Evolutionary conservation across 1,284 basidiomycete genomes (phyloP), one percentile per base, ranked within the genome.

Genomic region (Boletus hoseneyae): DNA sequence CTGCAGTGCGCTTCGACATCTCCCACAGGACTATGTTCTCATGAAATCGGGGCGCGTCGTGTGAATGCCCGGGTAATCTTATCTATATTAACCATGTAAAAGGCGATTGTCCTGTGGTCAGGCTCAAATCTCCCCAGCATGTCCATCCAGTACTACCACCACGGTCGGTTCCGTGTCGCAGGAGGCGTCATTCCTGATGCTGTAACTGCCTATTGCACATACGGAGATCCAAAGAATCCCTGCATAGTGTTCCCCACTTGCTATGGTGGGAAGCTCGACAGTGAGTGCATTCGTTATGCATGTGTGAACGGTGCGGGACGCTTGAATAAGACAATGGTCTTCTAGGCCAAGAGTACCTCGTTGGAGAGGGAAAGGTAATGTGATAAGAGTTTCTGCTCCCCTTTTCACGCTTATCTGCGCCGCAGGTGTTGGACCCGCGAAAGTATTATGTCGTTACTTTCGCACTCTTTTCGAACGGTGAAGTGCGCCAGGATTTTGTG

Each of bases 361-460:
- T 82, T 27, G 80, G 79, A 13, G 65, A 72, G 44, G 73, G 71
- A 53, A 80, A 79, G 66, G 75, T 70, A 49, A 38, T n/a, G 13
- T 16, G 25, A 46, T 39, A 32, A 34, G 34, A 36, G 9, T 38
- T 19, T 34, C 27, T 30, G 29, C 29, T 11, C 33, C 32, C 18
- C 42, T 34, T 42, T 34, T 12, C n/a, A 32, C 3, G 12, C 53
- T 52, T 12, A 53, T 27, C 21, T 15, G n/a, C 3, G 7, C 33
- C 30, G 13, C 47, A 77, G 75, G 73, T 71, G 23, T 62, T 82
- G 30, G 71, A 80, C 57, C 72, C 80, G 3, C 62, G 56, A 11
- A 74, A 75, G 53, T 82, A 80, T 52, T 80, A 71, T 50, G 61
- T 82, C n/a, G 77, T 81, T 15, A 80, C 80, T 0, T 74, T 81